These are phyloP conservation scores for Chlamydomonas sp. DNA, from an alignment of 139 green algal species.

Conservation along the genomic window DNA sequence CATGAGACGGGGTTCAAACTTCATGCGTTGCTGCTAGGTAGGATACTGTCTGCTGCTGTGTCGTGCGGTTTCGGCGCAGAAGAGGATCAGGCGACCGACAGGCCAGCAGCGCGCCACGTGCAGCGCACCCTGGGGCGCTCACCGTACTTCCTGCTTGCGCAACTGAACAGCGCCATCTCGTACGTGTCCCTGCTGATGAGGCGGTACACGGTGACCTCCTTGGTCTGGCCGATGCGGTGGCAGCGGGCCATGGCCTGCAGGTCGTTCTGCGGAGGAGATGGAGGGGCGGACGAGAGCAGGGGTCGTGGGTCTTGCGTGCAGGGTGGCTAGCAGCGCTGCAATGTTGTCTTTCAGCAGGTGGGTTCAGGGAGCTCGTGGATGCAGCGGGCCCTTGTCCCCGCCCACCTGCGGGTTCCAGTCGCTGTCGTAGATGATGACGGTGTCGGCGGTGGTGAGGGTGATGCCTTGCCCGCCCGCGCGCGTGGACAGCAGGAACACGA, in stretches of 20 bases:
- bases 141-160: slow-evolving; percentile 75
- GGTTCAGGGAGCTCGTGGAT: not conserved
- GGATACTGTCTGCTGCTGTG: not conserved
- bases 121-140: slow-evolving; percentile 3
- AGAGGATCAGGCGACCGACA: not conserved
- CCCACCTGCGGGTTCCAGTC: slow-evolving; percentile 84
- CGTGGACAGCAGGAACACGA: slow-evolving; percentile 95
- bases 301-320: too few species aligned
- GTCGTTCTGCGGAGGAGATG: slow-evolving; percentile 42
- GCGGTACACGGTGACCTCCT: slow-evolving; percentile 94
- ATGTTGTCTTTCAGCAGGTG: too few species aligned
- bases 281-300: not conserved
- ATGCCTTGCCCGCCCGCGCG: slow-evolving; percentile 95
- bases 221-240: slow-evolving; percentile 91
- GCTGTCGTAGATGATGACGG: slow-evolving; percentile 94
- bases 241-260: slow-evolving; percentile 92
- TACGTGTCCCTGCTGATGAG: slow-evolving; percentile 91
- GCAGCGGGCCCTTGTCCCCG: not conserved
- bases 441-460: slow-evolving; percentile 96
- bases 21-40: not conserved
- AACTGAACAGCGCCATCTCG: slow-evolving; percentile 87
- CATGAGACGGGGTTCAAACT: not conserved
- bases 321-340: too few species aligned
- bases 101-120: too few species aligned
- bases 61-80: not conserved